phyloP scores from a whole-genome alignment of 164 flowering plant species.

The Cinnamomum micranthum region DNA sequence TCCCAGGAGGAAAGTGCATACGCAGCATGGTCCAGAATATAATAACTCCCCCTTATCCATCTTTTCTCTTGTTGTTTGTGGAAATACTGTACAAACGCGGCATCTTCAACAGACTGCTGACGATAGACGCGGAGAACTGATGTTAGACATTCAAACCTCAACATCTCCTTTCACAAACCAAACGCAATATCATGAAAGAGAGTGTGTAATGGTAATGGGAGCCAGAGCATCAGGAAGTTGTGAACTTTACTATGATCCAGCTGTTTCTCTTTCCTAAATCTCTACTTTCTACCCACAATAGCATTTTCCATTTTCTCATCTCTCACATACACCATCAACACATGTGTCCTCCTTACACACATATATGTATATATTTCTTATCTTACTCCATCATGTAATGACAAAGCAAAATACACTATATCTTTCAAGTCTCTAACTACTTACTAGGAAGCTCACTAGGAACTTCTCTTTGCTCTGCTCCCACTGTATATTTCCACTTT shows the following conservation, averaged over 20 bases:
- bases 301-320: background rate
- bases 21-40: too few relatives aligned
- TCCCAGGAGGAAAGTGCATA: too few relatives aligned
- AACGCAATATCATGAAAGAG: background rate
- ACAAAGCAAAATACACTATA: too few relatives aligned
- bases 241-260: conserved; percentile 8
- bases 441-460: conserved; percentile 15
- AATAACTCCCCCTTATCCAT: too few relatives aligned
- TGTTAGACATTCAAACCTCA: background rate
- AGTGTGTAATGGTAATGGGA: conserved; percentile 3
- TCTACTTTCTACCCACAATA: background rate
- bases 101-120: conserved; percentile 6
- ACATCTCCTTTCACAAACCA: background rate
- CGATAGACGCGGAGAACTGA: conserved; percentile 12
- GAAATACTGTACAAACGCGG: conserved; percentile 1
- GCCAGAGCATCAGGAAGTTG: background rate
- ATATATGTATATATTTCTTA: background rate
- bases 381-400: background rate
- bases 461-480: background rate
- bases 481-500: background rate
- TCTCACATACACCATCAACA: background rate
- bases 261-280: conserved; percentile 1
- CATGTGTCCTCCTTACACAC: background rate
- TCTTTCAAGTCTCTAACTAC: background rate
- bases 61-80: too few relatives aligned